Percentiles rank a stretch among this genome's conserved stretches.
Conservation (phyloP, 2,329 filamentous ascomycete species). For the Botrytis aclada region DNA sequence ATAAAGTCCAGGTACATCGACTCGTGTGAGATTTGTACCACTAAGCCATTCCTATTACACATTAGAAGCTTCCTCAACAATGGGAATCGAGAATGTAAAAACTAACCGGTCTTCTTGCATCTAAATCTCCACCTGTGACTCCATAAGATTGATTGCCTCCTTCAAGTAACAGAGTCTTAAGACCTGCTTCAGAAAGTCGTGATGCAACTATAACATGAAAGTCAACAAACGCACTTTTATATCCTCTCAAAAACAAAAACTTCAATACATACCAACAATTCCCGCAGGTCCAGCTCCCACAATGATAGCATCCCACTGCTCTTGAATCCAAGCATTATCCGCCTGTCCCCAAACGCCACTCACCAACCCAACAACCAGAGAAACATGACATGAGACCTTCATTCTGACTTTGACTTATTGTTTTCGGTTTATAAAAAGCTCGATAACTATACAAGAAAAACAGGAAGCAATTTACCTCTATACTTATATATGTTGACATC, state of each 20-base stretch:
- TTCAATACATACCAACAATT: constrained; percentile 41
- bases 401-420: not conserved
- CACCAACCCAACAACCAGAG: constrained; percentile 3
- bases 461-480: not conserved
- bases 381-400: not conserved
- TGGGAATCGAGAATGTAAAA: not conserved
- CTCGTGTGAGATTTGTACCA: constrained; percentile 47
- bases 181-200: constrained; percentile 49
- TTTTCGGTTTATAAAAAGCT: not conserved
- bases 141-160: constrained; percentile 50
- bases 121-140: constrained; percentile 46
- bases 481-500: not conserved
- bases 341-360: not conserved
- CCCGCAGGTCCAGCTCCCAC: constrained; percentile 50
- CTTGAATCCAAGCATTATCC: constrained; percentile 29
- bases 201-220: constrained; percentile 39
- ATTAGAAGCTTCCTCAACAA: not conserved
- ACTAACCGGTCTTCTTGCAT: constrained; percentile 38
- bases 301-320: constrained; percentile 42
- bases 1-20: constrained; percentile 53
- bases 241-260: not conserved
- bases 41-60: constrained; percentile 42
- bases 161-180: constrained; percentile 51
- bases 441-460: not conserved
- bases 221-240: not conserved